A percentile compares a stretch with the other conserved stretches of the same genome.
Evolutionary conservation across 192 early-diverging fungal genomes (phyloP).

Genomic region (Coemansia sp.): DNA sequence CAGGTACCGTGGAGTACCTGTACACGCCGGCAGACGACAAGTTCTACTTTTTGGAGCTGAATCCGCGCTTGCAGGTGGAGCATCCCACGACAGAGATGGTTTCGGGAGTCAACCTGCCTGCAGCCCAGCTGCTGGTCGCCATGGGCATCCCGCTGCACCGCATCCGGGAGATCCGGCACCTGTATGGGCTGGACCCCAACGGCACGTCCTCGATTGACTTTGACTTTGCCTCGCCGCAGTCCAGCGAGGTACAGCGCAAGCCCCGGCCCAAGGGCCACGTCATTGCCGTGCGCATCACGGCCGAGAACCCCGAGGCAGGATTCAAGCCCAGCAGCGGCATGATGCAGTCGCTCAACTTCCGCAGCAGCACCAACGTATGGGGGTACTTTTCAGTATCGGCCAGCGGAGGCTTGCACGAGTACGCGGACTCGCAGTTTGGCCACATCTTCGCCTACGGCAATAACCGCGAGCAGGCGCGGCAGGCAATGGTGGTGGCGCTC

Average conservation of each 20-base stretch:
- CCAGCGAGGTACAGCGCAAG: slow-evolving; percentile 82
- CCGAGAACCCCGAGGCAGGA: slow-evolving; percentile 98
- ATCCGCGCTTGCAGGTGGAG: slow-evolving; percentile 97
- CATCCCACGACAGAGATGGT: slow-evolving; percentile 99
- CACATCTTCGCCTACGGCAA: slow-evolving; percentile 98
- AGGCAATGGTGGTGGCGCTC: slow-evolving; percentile 95
- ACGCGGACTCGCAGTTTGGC: slow-evolving; percentile 99
- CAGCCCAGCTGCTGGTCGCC: slow-evolving; percentile 96
- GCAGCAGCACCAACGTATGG: slow-evolving; percentile 94
- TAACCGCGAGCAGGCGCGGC: slow-evolving; percentile 86
- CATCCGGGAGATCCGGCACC: slow-evolving; percentile 92
- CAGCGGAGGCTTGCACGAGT: slow-evolving; percentile 95
- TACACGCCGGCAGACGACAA: slow-evolving; percentile 83
- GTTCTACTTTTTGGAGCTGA: slow-evolving; percentile 96
- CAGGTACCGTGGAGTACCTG: slow-evolving; percentile 96
- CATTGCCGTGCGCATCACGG: slow-evolving; percentile 96
- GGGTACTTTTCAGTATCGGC: slow-evolving; percentile 98
- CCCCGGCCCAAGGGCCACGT: slow-evolving; percentile 95
- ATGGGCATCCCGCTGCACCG: slow-evolving; percentile 97
- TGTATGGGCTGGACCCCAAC: slow-evolving; percentile 88
- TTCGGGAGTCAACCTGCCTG: slow-evolving; percentile 95
- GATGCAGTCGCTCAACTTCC: slow-evolving; percentile 96
- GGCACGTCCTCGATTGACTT: slow-evolving; percentile 91
- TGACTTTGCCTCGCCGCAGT: slow-evolving; percentile 74
- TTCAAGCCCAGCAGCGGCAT: slow-evolving; percentile 98